Evolutionary conservation across 1,139 yeast species (phyloP), one percentile per base, ranked within the genome.

Genomic region (Zhuliangozyma parablackwelliae): DNA sequence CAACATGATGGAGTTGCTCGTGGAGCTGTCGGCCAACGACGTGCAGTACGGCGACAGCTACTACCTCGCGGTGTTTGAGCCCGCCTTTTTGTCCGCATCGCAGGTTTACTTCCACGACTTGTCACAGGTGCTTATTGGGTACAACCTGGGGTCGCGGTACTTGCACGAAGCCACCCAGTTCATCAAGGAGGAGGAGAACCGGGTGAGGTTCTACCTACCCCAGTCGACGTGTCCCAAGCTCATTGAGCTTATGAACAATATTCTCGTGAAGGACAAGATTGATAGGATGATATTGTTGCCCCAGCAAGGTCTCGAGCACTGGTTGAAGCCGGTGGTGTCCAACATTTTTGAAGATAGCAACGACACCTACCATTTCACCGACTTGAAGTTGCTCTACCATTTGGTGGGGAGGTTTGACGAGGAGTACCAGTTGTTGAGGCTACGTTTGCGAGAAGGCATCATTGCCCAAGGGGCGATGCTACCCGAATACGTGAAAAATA

Each of bases 11-110:
- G 94, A 86, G 49, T 44, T 60, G 35, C 50, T 70, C 28, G 60
- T 61, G 21, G 72, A 75, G 74, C 21, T 60, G 72, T 31, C 65
- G 65, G 57, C 40, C 35, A 49, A 40, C 10, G 70, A 70, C 11
- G 40, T 55, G 7, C 59, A 49, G 33, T 55, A 53, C 21, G 71
- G 69, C 2, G 82, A 76, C 33, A 78, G 70, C 40, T 82, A 80
- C 47, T 88, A 84, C 53, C 65, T 71, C 30, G 70, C 69, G 21
- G 71, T 66, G 32, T 86, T 89, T 56, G 96, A 88, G 49, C 87
- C 87, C 0, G 61, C 58, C 35, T 72, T 87, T 36, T 54, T 86
- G 32, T 51, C 67, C 4, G 71, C 70, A 21, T 77, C 94, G 0
- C 74, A 72, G 39, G 57, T 59, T 1, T 87, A 75, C 53, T 90